Evolutionary conservation across 2,329 filamentous ascomycete genomes (phyloP).

Genomic region (Colletotrichum falcatum): DNA sequence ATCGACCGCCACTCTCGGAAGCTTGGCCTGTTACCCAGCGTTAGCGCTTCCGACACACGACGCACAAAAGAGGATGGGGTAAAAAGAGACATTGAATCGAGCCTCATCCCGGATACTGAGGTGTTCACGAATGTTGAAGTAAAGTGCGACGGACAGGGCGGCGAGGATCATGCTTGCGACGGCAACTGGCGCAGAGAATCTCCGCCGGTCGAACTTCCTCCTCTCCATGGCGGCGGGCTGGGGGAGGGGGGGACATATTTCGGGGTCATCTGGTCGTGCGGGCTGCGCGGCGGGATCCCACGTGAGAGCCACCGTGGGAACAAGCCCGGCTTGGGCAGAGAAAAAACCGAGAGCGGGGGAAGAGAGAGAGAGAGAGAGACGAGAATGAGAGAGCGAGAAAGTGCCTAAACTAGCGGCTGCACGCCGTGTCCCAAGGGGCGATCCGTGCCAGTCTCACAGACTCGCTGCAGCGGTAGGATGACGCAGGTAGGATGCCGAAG

Average conservation of each 20-base stretch:
- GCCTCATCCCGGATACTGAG: constrained; percentile 31
- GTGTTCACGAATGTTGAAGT: constrained; percentile 32
- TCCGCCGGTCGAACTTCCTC: constrained; percentile 32
- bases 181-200: constrained; percentile 28
- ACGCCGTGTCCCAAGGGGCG: constrained; percentile 38
- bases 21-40: constrained; percentile 16
- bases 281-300: constrained; percentile 34
- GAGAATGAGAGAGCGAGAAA: constrained; percentile 14
- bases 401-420: constrained; percentile 36
- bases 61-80: neutral
- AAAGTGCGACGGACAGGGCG: constrained; percentile 35
- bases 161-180: constrained; percentile 39
- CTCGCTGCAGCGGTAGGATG: constrained; percentile 29
- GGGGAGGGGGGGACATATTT: constrained; percentile 27
- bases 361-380: constrained; percentile 14
- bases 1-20: constrained; percentile 47
- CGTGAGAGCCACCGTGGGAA: constrained; percentile 34
- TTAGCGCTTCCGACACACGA: constrained; percentile 9
- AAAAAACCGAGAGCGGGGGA: constrained; percentile 33
- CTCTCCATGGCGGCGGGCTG: constrained; percentile 30
- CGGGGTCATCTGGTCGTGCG: constrained; percentile 37
- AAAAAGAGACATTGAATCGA: constrained; percentile 11
- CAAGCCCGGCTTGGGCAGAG: constrained; percentile 13
- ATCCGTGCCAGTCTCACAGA: constrained; percentile 40
- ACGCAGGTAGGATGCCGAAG: constrained; percentile 31